Conservation (phyloP, 2,329 filamentous ascomycete species). For the Colletotrichum noveboracense region DNA sequence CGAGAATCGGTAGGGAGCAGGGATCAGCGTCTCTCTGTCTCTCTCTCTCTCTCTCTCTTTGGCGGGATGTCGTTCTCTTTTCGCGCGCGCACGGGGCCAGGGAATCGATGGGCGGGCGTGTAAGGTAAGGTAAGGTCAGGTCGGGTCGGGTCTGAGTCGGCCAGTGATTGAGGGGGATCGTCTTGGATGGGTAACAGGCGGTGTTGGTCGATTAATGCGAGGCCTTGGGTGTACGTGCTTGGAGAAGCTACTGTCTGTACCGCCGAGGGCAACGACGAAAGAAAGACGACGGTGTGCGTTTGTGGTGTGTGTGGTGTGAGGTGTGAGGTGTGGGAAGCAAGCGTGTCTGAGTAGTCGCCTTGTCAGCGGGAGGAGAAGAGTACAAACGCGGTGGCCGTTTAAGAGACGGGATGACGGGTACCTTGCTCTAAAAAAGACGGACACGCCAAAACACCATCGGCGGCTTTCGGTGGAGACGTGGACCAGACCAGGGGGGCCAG, state of each 20-base stretch:
- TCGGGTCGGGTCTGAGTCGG: not conserved
- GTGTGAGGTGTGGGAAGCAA: not conserved
- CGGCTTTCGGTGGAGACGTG: not conserved
- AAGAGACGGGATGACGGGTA: not conserved
- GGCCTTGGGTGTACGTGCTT: not conserved
- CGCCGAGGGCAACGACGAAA: not conserved
- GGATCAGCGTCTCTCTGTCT: not conserved
- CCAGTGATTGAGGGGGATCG: not conserved
- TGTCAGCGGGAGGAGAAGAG: slow-evolving; percentile 2
- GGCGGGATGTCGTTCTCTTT: not conserved
- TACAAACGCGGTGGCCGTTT: not conserved
- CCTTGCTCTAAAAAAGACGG: slow-evolving; percentile 9
- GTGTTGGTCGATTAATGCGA: slow-evolving; percentile 3
- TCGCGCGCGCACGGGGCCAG: slow-evolving; percentile 10
- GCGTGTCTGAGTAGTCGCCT: not conserved
- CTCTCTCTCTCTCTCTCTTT: not conserved
- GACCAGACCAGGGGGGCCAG: not conserved
- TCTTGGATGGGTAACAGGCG: slow-evolving; percentile 7
- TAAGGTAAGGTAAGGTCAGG: not conserved
- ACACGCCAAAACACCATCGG: not conserved
- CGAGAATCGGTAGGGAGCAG: slow-evolving; percentile 14
- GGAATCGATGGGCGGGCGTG: not conserved
- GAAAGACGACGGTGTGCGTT: not conserved
- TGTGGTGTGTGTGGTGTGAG: not conserved
- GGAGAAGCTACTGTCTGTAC: not conserved